Evolutionary conservation across 148 eudicot genomes (phyloP).

Genomic region (Camellia granthamiana): DNA sequence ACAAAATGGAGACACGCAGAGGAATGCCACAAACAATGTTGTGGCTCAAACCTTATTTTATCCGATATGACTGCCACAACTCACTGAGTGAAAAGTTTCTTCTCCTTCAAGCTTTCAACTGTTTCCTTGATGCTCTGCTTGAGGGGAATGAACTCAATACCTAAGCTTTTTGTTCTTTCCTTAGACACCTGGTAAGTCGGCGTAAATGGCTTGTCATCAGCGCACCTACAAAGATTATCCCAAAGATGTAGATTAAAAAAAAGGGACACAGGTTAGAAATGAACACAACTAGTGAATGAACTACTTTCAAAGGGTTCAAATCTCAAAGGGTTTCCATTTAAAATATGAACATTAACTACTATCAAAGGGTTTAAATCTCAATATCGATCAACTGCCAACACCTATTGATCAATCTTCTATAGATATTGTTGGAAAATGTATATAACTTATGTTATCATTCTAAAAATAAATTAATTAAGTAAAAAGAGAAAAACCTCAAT

Average conservation of each 20-base stretch:
- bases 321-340: background rate
- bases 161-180: constrained; percentile 49
- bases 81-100: constrained; percentile 29
- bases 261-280: background rate
- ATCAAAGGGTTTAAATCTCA: background rate
- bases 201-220: constrained; percentile 39
- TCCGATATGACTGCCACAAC: background rate
- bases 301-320: background rate
- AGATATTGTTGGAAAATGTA: background rate
- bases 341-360: background rate
- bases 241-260: background rate
- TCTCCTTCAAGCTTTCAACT: constrained; percentile 62
- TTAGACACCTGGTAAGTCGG: constrained; percentile 44
- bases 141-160: constrained; percentile 53
- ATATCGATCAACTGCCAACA: background rate
- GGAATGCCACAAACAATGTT: too few species aligned
- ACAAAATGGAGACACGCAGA: too few species aligned
- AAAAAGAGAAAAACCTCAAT: too few species aligned
- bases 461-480: too few species aligned
- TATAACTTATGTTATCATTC: background rate
- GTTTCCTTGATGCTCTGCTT: constrained; percentile 54
- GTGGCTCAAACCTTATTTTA: too few species aligned
- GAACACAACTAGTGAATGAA: background rate
- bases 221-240: constrained; percentile 47
- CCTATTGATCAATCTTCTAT: background rate